Base-by-base conservation (phyloP, 2,329 filamentous ascomycete genomes). In the Fusarium coffeatum region DNA sequence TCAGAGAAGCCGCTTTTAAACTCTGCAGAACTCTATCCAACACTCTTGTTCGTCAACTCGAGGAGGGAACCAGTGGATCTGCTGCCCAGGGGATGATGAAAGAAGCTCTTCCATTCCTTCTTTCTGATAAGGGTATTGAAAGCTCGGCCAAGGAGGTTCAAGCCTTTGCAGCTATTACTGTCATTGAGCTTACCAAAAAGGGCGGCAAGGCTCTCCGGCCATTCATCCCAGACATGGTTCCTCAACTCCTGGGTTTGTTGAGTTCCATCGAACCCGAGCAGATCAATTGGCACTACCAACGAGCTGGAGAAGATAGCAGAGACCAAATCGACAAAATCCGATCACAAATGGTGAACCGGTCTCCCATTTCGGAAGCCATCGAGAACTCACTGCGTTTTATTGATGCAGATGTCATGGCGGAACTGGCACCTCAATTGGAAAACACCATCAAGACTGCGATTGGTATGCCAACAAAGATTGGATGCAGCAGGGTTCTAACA, bases 391-490 rank as follows among this genome's bases (percentile, higher is more conserved):
- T 99, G 32, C 93, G 97, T 64, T 89, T 93, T 55, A 85, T 97
- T 3, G 93, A 98, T 76, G 90, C 89, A 9, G 82, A 85, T 7
- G 90, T 92, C n/a, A 95, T 98, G 89, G 86, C 86, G 47, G 85
- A 89, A 22, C 84, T 98, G 12, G 89, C 90, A 37, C 89, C 90
- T 4, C 88, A 85, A 46, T 85, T 99, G 0, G 91, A 96, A 77
- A 86, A 87, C 30, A 90, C 92, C 0, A 93, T 98, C 80, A 96
- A 95, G 77, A 90, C 87, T 27, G 93, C 94, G 2, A 90, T 99
- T 40, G 95, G 94, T 3, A 90, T 98, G 81, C 95, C 95, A 3
- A 97, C 94, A 0, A 98, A 98, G 82, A 92, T 98, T 49, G 96
- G 94, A 40, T 97, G 94, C 75, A 92, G 92, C 69, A 89, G 93